Percentiles rank a stretch among this genome's conserved stretches.
Evolutionary conservation across 192 early-diverging fungal genomes (phyloP).

Genomic region (Diversispora eburnea): DNA sequence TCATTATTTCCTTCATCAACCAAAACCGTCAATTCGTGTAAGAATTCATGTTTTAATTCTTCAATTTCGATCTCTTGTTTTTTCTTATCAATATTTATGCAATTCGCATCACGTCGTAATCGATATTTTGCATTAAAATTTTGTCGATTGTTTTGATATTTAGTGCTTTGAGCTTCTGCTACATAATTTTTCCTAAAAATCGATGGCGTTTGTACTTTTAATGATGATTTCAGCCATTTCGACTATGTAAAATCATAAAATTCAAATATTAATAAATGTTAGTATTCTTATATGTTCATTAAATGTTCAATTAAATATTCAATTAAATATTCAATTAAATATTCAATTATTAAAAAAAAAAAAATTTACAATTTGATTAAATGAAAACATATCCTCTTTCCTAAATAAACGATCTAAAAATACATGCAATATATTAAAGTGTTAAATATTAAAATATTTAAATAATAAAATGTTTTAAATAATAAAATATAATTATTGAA

Average conservation of each 20-base stretch:
- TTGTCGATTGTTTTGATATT: neutral
- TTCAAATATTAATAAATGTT: neutral
- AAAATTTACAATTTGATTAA: too few species aligned
- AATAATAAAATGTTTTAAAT: too few species aligned
- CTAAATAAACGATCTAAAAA: neutral
- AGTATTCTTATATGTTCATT: neutral
- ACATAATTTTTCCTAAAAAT: neutral
- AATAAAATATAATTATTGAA: neutral
- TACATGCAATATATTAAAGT: neutral
- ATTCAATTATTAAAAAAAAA: too few species aligned
- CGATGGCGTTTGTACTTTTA: neutral
- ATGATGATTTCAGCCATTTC: neutral
- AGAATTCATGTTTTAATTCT: neutral
- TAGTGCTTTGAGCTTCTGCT: neutral
- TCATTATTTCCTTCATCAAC: neutral
- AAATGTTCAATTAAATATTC: too few species aligned
- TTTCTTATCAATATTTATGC: slow-evolving; percentile 11
- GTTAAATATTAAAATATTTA: too few species aligned
- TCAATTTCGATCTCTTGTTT: neutral
- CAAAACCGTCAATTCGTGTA: neutral
- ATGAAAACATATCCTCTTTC: too few species aligned
- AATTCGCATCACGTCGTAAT: too few species aligned
- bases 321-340: too few species aligned
- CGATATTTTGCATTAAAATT: neutral
- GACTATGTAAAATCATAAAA: neutral